These are phyloP conservation scores for Thoreauomyces humboldtii DNA, from an alignment of 192 early-diverging fungal species.

Conservation along the genomic window DNA sequence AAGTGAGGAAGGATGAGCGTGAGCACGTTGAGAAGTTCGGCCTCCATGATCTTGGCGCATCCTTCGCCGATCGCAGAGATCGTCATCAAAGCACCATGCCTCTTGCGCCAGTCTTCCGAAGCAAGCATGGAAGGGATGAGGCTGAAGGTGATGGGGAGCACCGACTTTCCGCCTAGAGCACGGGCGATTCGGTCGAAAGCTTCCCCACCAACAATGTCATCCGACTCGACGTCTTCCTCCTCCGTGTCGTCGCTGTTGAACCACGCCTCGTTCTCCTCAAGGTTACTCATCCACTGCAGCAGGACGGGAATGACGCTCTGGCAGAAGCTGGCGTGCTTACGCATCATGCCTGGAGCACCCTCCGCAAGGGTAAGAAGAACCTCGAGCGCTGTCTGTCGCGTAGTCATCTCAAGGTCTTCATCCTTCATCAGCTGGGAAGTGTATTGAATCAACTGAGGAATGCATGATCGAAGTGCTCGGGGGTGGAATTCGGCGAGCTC, in stretches of 20 bases:
- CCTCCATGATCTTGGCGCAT: conserved; percentile 89
- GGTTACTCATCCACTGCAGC: conserved; percentile 91
- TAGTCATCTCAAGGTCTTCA: conserved; percentile 73
- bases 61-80: conserved; percentile 98
- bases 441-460: conserved; percentile 73
- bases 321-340: conserved; percentile 84
- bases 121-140: conserved; percentile 87
- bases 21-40: conserved; percentile 81
- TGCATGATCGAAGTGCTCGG: conserved; percentile 76
- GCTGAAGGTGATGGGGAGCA: conserved; percentile 84
- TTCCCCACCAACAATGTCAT: conserved; percentile 89
- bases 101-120: conserved; percentile 80
- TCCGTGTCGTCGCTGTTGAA: conserved; percentile 84
- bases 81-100: conserved; percentile 90
- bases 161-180: conserved; percentile 74
- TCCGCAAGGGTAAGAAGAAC: conserved; percentile 89
- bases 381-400: conserved; percentile 89
- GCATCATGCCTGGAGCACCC: conserved; percentile 80
- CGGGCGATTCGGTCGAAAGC: conserved; percentile 93
- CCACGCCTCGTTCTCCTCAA: conserved; percentile 90
- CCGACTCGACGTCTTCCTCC: conserved; percentile 86
- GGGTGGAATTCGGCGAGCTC: conserved; percentile 85
- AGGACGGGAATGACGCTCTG: conserved; percentile 78
- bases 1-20: conserved; percentile 75
- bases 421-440: conserved; percentile 76